These are phyloP conservation scores for Isoetes taiwanensis DNA, from an alignment of 75 land plant genomes.

Conservation along the genomic window DNA sequence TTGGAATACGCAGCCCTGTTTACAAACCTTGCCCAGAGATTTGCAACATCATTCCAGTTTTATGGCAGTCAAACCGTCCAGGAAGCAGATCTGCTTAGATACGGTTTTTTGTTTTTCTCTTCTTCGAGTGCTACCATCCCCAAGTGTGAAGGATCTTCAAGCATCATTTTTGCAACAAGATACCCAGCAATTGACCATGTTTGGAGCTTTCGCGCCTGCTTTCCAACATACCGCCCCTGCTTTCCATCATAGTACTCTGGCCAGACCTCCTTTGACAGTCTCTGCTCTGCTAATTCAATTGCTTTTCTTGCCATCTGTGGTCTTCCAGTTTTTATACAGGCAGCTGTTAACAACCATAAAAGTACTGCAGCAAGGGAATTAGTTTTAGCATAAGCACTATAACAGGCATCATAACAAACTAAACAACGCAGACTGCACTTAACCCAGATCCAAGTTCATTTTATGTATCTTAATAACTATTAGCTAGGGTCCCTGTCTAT, in stretches of 20 bases:
- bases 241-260: conserved; percentile 6
- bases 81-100: not conserved
- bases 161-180: conserved; percentile 3
- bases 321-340: conserved; percentile 1
- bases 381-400: too few relatives aligned
- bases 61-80: conserved; percentile 1
- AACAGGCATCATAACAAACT: too few relatives aligned
- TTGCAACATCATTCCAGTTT: not conserved
- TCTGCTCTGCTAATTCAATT: not conserved
- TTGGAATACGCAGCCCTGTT: too few relatives aligned
- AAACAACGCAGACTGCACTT: too few relatives aligned
- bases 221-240: conserved; percentile 2
- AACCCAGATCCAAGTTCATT: too few relatives aligned
- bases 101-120: not conserved
- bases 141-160: conserved; percentile 4
- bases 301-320: conserved; percentile 4
- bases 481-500: too few relatives aligned
- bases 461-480: too few relatives aligned
- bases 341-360: conserved; percentile 3
- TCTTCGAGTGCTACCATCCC: conserved; percentile 1
- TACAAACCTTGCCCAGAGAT: too few relatives aligned
- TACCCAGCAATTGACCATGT: conserved; percentile 5
- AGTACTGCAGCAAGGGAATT: too few relatives aligned
- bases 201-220: conserved; percentile 4
- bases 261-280: not conserved